Evolutionary conservation across 805 yeast species (phyloP), one percentile per base, ranked within the genome.

Genomic region (Candida qinlingensis): DNA sequence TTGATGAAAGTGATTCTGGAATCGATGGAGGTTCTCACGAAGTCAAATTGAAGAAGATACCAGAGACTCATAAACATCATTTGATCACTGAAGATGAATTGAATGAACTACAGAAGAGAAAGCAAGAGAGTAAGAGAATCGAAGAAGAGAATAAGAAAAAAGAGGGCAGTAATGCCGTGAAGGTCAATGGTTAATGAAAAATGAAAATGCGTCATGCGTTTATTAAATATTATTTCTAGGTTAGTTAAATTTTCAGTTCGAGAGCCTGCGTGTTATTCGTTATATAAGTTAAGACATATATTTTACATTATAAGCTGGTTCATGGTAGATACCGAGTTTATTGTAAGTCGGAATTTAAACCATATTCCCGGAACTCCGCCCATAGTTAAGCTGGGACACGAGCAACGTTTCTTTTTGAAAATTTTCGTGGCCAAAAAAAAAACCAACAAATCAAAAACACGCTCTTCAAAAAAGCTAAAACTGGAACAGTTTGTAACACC

Each of bases 61-160:
- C 69, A 13, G 51, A 54, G 37, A 73, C 73, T 40, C 91, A 86
- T 60, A 67, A 61, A 4, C 95, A 86, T 63, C 87, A 83, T 64
- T 69, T 86, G 54, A 71, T 85, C 11, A 80, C 88, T 0, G 89
- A 82, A 55, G 84, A 81, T 25, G 85, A 83, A 42, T 63, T 83
- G 47, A 66, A 62, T 11, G 70, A 67, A 41, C 44, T 73, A 34
- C 72, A 74, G 51, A 68, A 64, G 19, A 70, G 65, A 34, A 65
- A 66, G 34, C 60, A 63, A 44, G 61, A 59, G 37, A 61, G 59
- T 50, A 60, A 63, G 46, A 56, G 57, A 38, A 27, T 37, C 4
- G 45, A 45, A 12, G 42, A 42, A 27, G 41, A 41, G 41, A 33
- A 31, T 9, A 40, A 44, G 33, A 36, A 42, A 33, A 28, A 43